Base-by-base conservation (phyloP, 768 basidiomycete species). In the Suillus sp. region DNA sequence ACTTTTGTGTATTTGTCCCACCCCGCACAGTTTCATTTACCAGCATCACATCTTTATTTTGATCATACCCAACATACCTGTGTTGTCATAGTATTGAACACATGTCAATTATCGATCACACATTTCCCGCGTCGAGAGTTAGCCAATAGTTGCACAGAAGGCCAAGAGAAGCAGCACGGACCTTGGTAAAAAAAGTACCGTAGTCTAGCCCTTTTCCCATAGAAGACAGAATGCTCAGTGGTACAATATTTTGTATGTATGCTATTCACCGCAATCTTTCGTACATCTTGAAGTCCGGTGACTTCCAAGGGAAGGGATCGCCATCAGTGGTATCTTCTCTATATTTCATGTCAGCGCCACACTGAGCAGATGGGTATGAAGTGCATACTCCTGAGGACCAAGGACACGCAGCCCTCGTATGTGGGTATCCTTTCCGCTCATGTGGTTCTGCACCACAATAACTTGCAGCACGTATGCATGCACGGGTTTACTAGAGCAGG, bases 341-440 rank as follows among this genome's bases (percentile, higher is more conserved):
- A 61, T 50, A 65, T 16, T 20, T 30, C 16, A 30, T 65, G 47
- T 60, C 35, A 34, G 53, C 38, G 65, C 38, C 67, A 60, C 32
- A 43, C 48, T 43, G 53, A 30, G 20, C n/a, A 50, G 1, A 59
- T 1, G 30, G 51, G 18, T 57, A n/a, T 6, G 47, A 27, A 37
- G 57, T 25, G 60, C 85, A 64, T 72, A 96, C 96, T 90, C 91
- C 8, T 87, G 75, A 3, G 94, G 92, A 0, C 95, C 96, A 60
- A 94, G 85, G n/a, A 98, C 83, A 40, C 83, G 87, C 45, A 99
- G 76, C 4, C 96, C 96, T 14, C 97, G 87, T 20, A 99, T 92
- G 78, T 99, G 97, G 10, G 97, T 99, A 76, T 99, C 97, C 73
- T 99, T 99, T 7, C 97, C 97, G 69, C 96, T 98, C 89, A 97